These are phyloP conservation scores for Erythrophleum ivorense DNA, from an alignment of 331 rosid species.

Conservation along the genomic window DNA sequence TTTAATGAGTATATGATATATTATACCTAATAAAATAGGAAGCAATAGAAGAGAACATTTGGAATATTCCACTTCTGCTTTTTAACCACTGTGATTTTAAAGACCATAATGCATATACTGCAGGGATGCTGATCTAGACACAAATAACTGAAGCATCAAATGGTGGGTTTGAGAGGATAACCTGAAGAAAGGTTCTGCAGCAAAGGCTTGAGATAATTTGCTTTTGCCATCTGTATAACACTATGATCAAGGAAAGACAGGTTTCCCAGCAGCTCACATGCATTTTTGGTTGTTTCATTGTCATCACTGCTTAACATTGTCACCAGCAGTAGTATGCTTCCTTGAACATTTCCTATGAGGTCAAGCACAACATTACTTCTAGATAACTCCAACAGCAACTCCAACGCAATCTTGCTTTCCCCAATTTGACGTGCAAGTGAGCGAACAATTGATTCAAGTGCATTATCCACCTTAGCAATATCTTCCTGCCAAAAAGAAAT, in stretches of 20 bases:
- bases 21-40: conserved; percentile 18
- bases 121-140: conserved; percentile 22
- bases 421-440: conserved; percentile 60
- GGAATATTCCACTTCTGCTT: neutral
- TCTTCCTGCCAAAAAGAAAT: conserved; percentile 52
- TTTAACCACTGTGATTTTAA: neutral
- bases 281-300: conserved; percentile 53
- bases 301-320: conserved; percentile 61
- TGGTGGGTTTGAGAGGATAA: conserved; percentile 37
- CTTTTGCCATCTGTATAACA: conserved; percentile 74
- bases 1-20: neutral
- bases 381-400: conserved; percentile 61
- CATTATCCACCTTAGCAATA: conserved; percentile 51
- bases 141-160: conserved; percentile 11
- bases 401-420: conserved; percentile 63
- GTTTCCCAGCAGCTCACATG: conserved; percentile 62
- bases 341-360: conserved; percentile 61
- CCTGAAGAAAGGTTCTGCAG: conserved; percentile 71
- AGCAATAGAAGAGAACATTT: neutral
- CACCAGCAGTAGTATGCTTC: conserved; percentile 67
- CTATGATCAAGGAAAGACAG: conserved; percentile 62
- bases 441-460: conserved; percentile 60
- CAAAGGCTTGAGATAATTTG: conserved; percentile 71
- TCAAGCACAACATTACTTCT: conserved; percentile 40
- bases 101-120: neutral